phyloP scores from a whole-genome alignment of 306 rosid species.

The Quercus mongolica region DNA sequence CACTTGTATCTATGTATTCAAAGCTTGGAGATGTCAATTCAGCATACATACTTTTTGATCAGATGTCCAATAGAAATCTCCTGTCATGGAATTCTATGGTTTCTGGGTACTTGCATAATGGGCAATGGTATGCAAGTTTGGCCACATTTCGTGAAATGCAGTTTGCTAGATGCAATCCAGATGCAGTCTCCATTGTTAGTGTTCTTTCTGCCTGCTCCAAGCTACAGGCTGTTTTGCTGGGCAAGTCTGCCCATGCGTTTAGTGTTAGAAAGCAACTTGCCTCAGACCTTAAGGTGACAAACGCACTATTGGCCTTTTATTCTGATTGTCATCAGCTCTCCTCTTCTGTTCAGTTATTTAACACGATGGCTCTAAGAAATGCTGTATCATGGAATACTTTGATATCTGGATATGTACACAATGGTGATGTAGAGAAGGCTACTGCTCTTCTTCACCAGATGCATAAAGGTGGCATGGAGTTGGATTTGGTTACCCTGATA shows the following conservation, averaged over 20 bases:
- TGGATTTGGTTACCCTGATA: constrained; percentile 31
- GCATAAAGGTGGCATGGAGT: constrained; percentile 21
- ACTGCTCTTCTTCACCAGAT: constrained; percentile 15
- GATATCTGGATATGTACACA: constrained; percentile 15
- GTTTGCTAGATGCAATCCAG: constrained; percentile 13
- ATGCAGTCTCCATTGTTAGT: constrained; percentile 28
- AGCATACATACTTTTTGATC: constrained; percentile 16
- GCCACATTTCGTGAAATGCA: constrained; percentile 22
- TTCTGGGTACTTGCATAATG: constrained; percentile 29
- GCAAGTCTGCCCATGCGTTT: constrained; percentile 32
- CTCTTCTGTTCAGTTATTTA: constrained; percentile 11
- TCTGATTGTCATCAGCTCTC: constrained; percentile 10
- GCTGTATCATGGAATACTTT: constrained; percentile 28
- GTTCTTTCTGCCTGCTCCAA: constrained; percentile 35
- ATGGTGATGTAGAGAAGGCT: constrained; percentile 8
- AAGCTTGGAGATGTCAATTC: constrained; percentile 22
- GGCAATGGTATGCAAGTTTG: constrained; percentile 25
- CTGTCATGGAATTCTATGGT: constrained; percentile 36
- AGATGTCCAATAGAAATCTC: constrained; percentile 5
- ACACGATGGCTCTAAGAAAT: constrained; percentile 6
- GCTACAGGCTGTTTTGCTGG: constrained; percentile 21
- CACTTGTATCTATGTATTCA: constrained; percentile 34
- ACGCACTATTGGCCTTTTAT: constrained; percentile 32
- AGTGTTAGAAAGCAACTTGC: constrained; percentile 17
- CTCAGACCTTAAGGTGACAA: constrained; percentile 26